Conservation (phyloP, 2,329 filamentous ascomycete species). For the Colletotrichum costaricense region DNA sequence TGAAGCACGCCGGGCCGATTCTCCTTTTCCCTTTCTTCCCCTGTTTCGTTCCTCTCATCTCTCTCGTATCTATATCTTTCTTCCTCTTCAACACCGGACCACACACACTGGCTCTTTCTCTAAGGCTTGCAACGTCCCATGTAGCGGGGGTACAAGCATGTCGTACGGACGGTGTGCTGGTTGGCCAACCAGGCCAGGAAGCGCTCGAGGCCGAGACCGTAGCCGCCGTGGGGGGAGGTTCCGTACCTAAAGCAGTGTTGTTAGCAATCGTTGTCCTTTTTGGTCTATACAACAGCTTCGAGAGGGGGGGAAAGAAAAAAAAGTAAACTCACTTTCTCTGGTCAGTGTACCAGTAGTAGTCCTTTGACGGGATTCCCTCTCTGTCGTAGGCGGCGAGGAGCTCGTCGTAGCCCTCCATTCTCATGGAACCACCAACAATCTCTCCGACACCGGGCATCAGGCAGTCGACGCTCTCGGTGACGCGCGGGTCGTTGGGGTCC, state of each 20-base stretch:
- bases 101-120: conserved; percentile 33
- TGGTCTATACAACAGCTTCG: not conserved
- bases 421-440: conserved; percentile 97
- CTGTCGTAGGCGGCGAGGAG: conserved; percentile 88
- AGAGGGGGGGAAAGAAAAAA: not conserved
- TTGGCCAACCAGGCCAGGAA: conserved; percentile 73
- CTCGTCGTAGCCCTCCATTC: conserved; percentile 92
- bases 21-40: not conserved
- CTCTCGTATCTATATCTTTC: not conserved
- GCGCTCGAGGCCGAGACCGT: conserved; percentile 91
- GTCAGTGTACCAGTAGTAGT: conserved; percentile 99
- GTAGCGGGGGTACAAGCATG: conserved; percentile 83
- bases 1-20: conserved; percentile 10
- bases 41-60: not conserved
- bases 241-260: conserved; percentile 73
- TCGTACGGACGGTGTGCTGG: conserved; percentile 72
- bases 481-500: conserved; percentile 79
- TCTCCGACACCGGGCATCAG: conserved; percentile 94
- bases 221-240: conserved; percentile 90
- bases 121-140: conserved; percentile 85
- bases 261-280: not conserved
- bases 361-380: conserved; percentile 84
- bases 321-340: conserved; percentile 82
- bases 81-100: not conserved
- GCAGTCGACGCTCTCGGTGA: conserved; percentile 92